Evolutionary conservation across 192 early-diverging fungal species (phyloP), one percentile per base, ranked within the genome.

Genomic region (Phlyctochytrium planicorne): DNA sequence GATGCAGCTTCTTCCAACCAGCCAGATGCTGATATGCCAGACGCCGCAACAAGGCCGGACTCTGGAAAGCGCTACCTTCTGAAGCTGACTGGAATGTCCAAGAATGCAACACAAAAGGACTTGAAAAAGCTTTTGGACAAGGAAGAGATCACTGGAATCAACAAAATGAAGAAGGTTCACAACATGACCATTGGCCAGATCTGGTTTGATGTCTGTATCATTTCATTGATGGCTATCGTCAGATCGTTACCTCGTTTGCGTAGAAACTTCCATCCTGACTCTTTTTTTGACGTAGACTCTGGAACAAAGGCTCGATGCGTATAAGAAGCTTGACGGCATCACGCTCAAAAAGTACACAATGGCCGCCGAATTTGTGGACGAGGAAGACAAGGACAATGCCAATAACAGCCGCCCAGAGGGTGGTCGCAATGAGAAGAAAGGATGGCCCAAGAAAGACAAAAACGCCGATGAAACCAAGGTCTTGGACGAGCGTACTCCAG

Each of bases 401-500:
- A 47, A 47, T 14, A 20, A 20, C 20, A 35, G 57, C 36, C 34
- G 40, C 55, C 34, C 32, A 50, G 53, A 61, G 60, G 32, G 67
- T 68, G 34, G 71, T 27, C 27, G 35, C 34, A 68, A 63, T 33
- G 59, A 68, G 34, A 63, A n/a, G 30, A 66, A 52, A n/a, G 27
- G 52, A 20, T 34, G 36, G 56, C 60, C 55, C 29, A 55, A 52
- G 36, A 25, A 30, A 12, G 57, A 62, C 30, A 59, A n/a, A n/a
- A n/a, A n/a, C n/a, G 61, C 23, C 47, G 31, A 34, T 47, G 53
- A 52, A 62, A 30, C 37, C 60, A 53, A 1, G 40, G 68, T 62
- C n/a, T 17, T 3, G 47, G 25, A 62, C 1, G 82, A 89, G 23
- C 76, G 80, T 34, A 79, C 84, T 2, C 84, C 87, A 6, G 68